These are phyloP conservation scores for Aspergillus nanangensis DNA, from an alignment of 495 filamentous ascomycete species.

Conservation along the genomic window DNA sequence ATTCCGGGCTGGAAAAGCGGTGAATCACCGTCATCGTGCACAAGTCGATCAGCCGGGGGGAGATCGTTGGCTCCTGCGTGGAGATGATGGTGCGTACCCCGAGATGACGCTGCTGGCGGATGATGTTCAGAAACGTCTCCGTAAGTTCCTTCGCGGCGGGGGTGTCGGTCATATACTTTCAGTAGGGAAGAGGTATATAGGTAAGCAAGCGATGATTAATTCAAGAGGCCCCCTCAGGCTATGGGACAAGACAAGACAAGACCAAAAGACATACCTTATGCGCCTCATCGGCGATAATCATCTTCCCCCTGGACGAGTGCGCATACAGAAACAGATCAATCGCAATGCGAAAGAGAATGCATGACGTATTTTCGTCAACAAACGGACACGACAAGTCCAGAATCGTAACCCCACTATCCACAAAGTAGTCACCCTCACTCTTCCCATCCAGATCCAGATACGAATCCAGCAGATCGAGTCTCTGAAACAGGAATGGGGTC, in stretches of 20 bases:
- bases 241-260: too few relatives aligned
- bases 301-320: conserved; percentile 31
- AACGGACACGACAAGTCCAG: conserved; percentile 71
- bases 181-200: too few relatives aligned
- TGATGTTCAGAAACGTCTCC: conserved; percentile 55
- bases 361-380: conserved; percentile 57
- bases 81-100: conserved; percentile 63
- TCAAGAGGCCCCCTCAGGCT: too few relatives aligned
- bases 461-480: conserved; percentile 39
- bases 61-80: conserved; percentile 77
- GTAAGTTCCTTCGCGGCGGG: conserved; percentile 47
- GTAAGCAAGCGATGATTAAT: too few relatives aligned
- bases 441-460: conserved; percentile 28
- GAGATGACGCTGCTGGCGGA: conserved; percentile 70
- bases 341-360: conserved; percentile 64
- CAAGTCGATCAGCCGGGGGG: conserved; percentile 61
- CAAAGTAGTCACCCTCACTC: conserved; percentile 13
- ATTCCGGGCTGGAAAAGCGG: conserved; percentile 67
- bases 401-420: conserved; percentile 59
- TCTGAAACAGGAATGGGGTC: conserved; percentile 28
- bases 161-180: conserved; percentile 44
- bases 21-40: conserved; percentile 70
- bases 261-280: conserved; percentile 58
- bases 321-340: conserved; percentile 56
- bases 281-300: conserved; percentile 59